These are phyloP conservation scores for Coemansia erecta DNA, from an alignment of 192 early-diverging fungal species.

Conservation along the genomic window DNA sequence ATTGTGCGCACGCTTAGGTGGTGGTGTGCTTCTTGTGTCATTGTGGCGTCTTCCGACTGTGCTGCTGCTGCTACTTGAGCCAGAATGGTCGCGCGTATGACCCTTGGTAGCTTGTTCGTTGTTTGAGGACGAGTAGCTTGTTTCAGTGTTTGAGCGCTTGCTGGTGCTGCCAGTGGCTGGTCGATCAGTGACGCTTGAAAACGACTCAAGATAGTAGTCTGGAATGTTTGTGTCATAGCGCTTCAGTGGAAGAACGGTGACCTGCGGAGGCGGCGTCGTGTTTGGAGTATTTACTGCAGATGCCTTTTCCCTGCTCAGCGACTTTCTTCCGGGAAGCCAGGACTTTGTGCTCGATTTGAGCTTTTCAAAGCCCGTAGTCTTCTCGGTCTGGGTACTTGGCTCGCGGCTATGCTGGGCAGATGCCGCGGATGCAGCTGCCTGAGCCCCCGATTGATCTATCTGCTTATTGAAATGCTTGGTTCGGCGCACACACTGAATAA, in stretches of 20 bases:
- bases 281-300: slow-evolving; percentile 4
- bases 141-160: not conserved
- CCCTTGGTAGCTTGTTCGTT: not conserved
- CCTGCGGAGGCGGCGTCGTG: slow-evolving; percentile 6
- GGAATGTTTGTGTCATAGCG: slow-evolving; percentile 21
- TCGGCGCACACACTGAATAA: slow-evolving; percentile 86
- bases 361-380: slow-evolving; percentile 4
- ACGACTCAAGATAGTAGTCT: slow-evolving; percentile 26
- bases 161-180: not conserved
- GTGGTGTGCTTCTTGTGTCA: not conserved
- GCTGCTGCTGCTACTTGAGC: not conserved
- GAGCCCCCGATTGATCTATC: not conserved
- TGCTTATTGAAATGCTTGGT: slow-evolving; percentile 55
- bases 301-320: slow-evolving; percentile 12
- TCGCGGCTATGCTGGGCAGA: slow-evolving; percentile 2
- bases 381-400: slow-evolving; percentile 9
- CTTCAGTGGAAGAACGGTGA: slow-evolving; percentile 5
- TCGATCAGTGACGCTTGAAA: not conserved
- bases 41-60: no score
- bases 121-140: not conserved
- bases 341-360: slow-evolving; percentile 24
- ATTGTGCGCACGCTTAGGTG: not conserved
- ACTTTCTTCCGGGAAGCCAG: slow-evolving; percentile 30
- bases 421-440: not conserved
- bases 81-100: not conserved